These are phyloP conservation scores for Globisporangium emineosum DNA, from an alignment of 352 stramenopile species.

Conservation along the genomic window DNA sequence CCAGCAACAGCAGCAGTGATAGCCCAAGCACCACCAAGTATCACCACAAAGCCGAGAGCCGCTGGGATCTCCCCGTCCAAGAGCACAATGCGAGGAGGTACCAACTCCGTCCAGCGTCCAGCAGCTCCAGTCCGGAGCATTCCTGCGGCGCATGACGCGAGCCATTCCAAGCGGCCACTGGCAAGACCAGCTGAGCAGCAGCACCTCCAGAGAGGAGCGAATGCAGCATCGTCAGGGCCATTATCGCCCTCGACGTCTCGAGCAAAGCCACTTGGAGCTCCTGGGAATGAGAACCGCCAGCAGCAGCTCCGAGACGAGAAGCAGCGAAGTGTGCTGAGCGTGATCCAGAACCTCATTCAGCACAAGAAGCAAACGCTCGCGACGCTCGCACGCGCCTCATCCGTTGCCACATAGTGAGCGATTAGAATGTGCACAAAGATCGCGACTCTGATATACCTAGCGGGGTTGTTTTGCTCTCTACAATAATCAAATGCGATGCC, in stretches of 20 bases:
- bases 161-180: background rate
- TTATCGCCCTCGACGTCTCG: background rate
- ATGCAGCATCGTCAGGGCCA: background rate
- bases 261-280: background rate
- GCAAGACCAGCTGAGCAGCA: background rate
- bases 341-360: conserved; percentile 78
- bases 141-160: background rate
- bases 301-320: conserved; percentile 32
- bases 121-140: conserved; percentile 7
- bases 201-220: background rate
- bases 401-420: conserved; percentile 15
- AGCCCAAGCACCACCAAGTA: background rate
- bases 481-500: background rate
- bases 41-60: background rate
- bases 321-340: conserved; percentile 61
- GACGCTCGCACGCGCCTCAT: conserved; percentile 33
- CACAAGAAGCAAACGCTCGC: conserved; percentile 72
- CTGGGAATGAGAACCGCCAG: background rate
- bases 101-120: background rate
- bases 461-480: too few relatives aligned
- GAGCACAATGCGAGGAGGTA: conserved; percentile 13
- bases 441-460: too few relatives aligned
- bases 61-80: conserved; percentile 15
- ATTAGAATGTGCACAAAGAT: too few relatives aligned
- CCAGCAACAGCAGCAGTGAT: conserved; percentile 11